A percentile compares a stretch with the other conserved stretches of the same genome.
Conservation (phyloP, 805 yeast genomes). For the Wickerhamomyces silvicola region DNA sequence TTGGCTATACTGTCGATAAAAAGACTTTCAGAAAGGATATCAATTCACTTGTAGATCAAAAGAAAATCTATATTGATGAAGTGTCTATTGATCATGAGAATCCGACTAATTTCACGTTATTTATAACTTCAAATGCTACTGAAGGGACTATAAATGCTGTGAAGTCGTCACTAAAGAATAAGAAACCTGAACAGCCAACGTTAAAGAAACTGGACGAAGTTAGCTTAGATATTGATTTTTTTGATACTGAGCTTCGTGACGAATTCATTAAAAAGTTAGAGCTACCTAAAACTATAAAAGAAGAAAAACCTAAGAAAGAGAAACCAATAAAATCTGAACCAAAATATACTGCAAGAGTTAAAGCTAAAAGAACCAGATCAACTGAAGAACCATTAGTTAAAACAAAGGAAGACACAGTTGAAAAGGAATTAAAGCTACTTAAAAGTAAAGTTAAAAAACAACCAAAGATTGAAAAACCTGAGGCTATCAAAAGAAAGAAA, state of each 20-base stretch:
- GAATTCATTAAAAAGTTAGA: constrained; percentile 7
- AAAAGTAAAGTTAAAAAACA: constrained; percentile 2
- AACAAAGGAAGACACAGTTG: too few relatives aligned
- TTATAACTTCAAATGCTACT: constrained; percentile 21
- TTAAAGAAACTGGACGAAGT: constrained; percentile 11
- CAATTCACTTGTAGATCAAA: constrained; percentile 25
- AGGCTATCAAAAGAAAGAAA: not conserved
- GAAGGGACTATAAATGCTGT: constrained; percentile 14
- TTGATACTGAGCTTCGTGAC: constrained; percentile 17
- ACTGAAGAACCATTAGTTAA: constrained; percentile 6
- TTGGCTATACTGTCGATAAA: constrained; percentile 45
- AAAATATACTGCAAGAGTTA: constrained; percentile 2
- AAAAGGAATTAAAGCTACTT: constrained; percentile 2
- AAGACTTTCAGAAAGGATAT: constrained; percentile 46
- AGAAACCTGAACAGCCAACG: constrained; percentile 1
- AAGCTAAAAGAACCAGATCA: constrained; percentile 5
- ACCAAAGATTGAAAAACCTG: not conserved
- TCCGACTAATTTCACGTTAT: constrained; percentile 15
- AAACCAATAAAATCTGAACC: not conserved
- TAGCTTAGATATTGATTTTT: constrained; percentile 19
- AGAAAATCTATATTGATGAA: constrained; percentile 20
- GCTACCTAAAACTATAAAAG: not conserved
- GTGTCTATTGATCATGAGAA: constrained; percentile 18
- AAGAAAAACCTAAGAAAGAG: not conserved
- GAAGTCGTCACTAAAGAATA: not conserved